Base-by-base conservation (phyloP, 352 stramenopile genomes). In the Plasmopara viticola region DNA sequence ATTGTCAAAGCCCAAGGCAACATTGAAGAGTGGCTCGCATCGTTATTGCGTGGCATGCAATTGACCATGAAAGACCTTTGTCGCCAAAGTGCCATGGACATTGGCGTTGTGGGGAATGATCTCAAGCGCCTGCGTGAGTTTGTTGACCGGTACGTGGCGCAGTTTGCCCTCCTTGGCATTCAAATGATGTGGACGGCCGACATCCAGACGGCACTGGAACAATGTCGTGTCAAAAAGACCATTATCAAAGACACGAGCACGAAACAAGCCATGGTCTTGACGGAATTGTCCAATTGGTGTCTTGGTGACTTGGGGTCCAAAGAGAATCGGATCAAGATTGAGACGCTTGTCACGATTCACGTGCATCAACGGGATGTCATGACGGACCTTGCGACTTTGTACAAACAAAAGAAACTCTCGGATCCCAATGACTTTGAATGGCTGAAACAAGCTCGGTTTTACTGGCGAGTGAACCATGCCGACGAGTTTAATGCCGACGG, bases 371-470 rank as follows among this genome's bases (percentile, higher is more conserved):
- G 92, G 40, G 96, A 99, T 60, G 96, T 99, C 44, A 97, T 97
- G 62, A 94, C 87, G 8, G 94, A 98, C 58, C 68, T 99, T 3
- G 80, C 80, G 12, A 80, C 84, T 2, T 72, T 98, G 14, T 96
- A 97, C 74, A 94, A 96, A 56, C 82, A 94, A 46, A 98, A 98
- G 66, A 97, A 97, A 60, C 97, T 99, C 49, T 93, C 81, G 5
- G 94, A 98, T 63, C 83, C 94, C 38, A 98, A 98, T 64, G 95
- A 98, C 64, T 99, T 99, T 60, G 95, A 99, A 59, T 99, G 96
- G 96, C 90, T 98, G 42, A 99, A 99, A 64, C 96, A 99, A 66
- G 95, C 94, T n/a, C 83, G 96, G 9, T 99, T 99, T 58, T 98
- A 99, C 62, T 99, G 95, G 95, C 82, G 95, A 18, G 78, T 88